Evolutionary conservation across 345 rosid genomes (phyloP).

Genomic region (Sisymbrium irio): DNA sequence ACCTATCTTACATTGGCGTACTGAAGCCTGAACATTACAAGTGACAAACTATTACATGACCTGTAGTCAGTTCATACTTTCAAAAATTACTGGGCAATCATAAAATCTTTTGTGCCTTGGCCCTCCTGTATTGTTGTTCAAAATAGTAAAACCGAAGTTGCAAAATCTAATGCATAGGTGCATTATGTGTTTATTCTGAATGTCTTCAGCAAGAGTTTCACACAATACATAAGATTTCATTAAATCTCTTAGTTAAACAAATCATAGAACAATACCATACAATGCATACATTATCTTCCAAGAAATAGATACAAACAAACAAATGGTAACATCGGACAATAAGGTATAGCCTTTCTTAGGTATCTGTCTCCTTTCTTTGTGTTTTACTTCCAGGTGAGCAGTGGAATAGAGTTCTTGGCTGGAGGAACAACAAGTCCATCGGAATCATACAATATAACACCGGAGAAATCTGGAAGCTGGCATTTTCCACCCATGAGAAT

Average conservation of each 20-base stretch:
- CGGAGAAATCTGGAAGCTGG: conserved; percentile 85
- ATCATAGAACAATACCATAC: background rate
- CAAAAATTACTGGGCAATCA: background rate
- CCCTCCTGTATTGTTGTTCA: background rate
- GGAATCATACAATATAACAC: conserved; percentile 74
- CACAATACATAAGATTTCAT: background rate
- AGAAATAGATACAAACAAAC: conserved; percentile 16
- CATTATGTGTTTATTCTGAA: background rate
- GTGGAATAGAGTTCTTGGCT: conserved; percentile 44
- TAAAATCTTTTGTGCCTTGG: background rate
- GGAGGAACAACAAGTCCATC: conserved; percentile 61
- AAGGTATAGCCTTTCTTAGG: background rate
- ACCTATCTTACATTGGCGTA: conserved; percentile 81
- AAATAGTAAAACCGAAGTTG: background rate
- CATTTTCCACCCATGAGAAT: conserved; percentile 94
- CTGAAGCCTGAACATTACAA: conserved; percentile 61
- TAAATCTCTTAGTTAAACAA: background rate
- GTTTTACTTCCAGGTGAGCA: conserved; percentile 68
- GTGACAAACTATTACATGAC: background rate
- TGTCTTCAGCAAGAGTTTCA: background rate
- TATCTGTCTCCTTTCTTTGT: background rate
- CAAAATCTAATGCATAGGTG: background rate
- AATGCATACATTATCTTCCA: conserved; percentile 8
- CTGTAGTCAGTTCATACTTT: background rate
- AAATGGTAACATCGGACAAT: background rate